Evolutionary conservation across 495 filamentous ascomycete genomes (phyloP), one percentile per base, ranked within the genome.

Genomic region (Lepraria neglecta): DNA sequence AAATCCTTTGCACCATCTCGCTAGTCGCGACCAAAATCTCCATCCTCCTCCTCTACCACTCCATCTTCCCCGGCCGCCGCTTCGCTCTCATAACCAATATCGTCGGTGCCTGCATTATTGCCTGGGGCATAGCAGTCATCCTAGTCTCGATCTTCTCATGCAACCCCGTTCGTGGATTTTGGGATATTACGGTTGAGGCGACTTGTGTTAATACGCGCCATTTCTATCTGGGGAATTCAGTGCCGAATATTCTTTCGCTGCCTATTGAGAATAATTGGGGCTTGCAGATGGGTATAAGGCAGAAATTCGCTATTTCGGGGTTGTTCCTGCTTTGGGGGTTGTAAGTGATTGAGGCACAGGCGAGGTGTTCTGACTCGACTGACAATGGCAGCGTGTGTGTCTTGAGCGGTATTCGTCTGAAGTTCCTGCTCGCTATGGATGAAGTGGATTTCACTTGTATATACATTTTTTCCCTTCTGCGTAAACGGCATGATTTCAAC

Each of bases 11-110:
- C 59, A 69, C 70, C 6, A n/a, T 59, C 35, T 67, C 65, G 33
- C 58, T 75, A 12, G 64, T 65, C 0, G 70, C 71, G 43, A 71
- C 73, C 62, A 79, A 79, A 53, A 61, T 74, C 12, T 78, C 77
- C 2, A 75, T 79, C 33, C 57, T 79, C 21, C 69, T 74, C 3
- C 66, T 78, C 14, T 78, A 77, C 61, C 70, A 66, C 24, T 74
- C 73, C 0, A 45, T 78, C 3, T 78, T 79, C 35, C 54, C 69
- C 0, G 67, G 60, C 14, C 65, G 56, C 38, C 19, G 61, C 14
- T 75, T 78, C 67, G 57, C 58, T 2, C 28, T 70, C 15, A 68
- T 67, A 2, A 67, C 70, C 28, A 69, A 43, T 17, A 43, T 54
- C 15, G 48, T 60, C 10, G 58, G 46, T 21, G 46, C 27, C 15